phyloP scores from a whole-genome alignment of 1,284 basidiomycete species.

The Leccinum insolens region DNA sequence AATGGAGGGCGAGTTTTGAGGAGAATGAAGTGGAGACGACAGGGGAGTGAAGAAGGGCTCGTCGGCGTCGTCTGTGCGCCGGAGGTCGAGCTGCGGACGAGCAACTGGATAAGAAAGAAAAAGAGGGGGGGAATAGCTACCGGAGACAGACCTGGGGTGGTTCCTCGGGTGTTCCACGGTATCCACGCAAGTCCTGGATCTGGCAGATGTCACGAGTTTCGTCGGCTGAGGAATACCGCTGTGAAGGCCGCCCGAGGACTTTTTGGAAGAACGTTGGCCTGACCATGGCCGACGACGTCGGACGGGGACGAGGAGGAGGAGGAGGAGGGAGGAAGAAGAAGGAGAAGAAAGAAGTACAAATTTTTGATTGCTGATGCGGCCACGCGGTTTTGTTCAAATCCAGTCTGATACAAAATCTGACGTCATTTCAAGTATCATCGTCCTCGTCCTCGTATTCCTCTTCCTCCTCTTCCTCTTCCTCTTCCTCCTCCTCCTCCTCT shows the following conservation, averaged over 20 bases:
- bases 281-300: constrained; percentile 23
- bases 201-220: constrained; percentile 7
- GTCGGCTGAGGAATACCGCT: constrained; percentile 26
- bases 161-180: constrained; percentile 18
- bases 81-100: constrained; percentile 22
- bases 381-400: constrained; percentile 30
- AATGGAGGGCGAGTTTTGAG: constrained; percentile 22
- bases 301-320: not conserved
- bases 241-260: constrained; percentile 33
- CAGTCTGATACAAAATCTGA: constrained; percentile 28
- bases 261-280: constrained; percentile 35
- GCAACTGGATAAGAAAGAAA: constrained; percentile 13
- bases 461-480: constrained; percentile 22
- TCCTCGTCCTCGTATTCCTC: constrained; percentile 34
- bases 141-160: constrained; percentile 23
- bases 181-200: constrained; percentile 8
- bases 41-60: constrained; percentile 39
- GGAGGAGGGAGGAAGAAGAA: constrained; percentile 10
- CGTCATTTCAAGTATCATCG: constrained; percentile 27
- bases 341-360: constrained; percentile 9
- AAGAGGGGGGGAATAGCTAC: not conserved
- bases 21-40: constrained; percentile 22
- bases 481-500: constrained; percentile 24
- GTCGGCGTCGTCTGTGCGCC: constrained; percentile 19
- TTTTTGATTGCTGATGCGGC: constrained; percentile 1